A percentile compares a stretch with the other conserved stretches of the same genome.
phyloP scores from a whole-genome alignment of 2,329 filamentous ascomycete species.

The Elsinoe fawcettii region DNA sequence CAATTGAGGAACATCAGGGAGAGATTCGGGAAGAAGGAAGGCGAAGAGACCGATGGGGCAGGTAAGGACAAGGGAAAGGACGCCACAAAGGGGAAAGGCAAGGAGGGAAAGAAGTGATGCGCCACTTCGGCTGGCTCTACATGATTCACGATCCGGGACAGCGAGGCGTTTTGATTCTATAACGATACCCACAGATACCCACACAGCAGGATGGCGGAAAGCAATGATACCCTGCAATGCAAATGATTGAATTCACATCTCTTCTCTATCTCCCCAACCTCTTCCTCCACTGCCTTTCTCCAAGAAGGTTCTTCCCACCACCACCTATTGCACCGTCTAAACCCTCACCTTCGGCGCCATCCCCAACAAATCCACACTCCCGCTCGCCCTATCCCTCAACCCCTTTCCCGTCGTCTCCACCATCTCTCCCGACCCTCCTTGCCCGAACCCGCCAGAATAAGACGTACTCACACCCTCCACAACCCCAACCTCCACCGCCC shows the following conservation, averaged over 20 bases:
- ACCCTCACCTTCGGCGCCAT: neutral
- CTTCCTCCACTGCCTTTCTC: no score
- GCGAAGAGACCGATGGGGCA: neutral
- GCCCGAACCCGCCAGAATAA: neutral
- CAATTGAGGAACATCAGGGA: conserved; percentile 79
- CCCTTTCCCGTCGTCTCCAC: neutral
- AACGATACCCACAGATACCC: neutral
- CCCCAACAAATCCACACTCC: conserved; percentile 8
- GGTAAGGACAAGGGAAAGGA: conserved; percentile 6
- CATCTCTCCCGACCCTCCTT: neutral
- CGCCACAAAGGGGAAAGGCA: neutral
- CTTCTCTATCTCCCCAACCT: neutral
- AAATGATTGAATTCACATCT: neutral
- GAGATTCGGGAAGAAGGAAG: conserved; percentile 28
- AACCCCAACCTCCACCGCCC: conserved; percentile 68
- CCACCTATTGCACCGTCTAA: neutral
- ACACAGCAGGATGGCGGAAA: neutral
- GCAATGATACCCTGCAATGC: neutral
- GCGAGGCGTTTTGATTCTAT: neutral
- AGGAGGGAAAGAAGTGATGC: conserved; percentile 3
- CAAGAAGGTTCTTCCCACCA: no score
- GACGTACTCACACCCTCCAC: conserved; percentile 42
- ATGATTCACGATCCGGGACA: neutral
- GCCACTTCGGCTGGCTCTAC: neutral
- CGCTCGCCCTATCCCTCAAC: conserved; percentile 1